Conservation (phyloP, 2,329 filamentous ascomycete genomes). For the Penicillium sp. region DNA sequence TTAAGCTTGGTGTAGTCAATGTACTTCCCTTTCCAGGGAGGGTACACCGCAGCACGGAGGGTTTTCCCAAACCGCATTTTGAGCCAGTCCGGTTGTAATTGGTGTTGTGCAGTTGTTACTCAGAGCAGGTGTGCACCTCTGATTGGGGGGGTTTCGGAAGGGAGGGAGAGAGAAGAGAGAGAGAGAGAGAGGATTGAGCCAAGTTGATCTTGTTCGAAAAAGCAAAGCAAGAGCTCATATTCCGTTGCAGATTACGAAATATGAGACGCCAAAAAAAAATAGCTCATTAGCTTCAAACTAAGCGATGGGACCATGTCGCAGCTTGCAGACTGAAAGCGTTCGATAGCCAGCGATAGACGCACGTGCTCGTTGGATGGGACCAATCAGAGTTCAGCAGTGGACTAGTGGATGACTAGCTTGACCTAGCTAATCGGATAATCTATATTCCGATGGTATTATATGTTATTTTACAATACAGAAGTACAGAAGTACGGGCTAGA, state of each 20-base stretch:
- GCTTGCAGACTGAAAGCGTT: conserved; percentile 1
- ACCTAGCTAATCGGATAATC: conserved; percentile 4
- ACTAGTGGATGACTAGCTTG: neutral
- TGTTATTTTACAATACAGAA: neutral
- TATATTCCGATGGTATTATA: neutral
- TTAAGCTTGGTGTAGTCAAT: conserved; percentile 96
- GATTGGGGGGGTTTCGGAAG: neutral
- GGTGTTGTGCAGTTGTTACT: conserved; percentile 15
- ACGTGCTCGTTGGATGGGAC: neutral
- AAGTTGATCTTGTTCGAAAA: neutral
- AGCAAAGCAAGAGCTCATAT: neutral
- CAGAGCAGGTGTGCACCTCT: conserved; percentile 3
- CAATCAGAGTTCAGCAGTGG: neutral
- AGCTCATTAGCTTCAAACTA: neutral
- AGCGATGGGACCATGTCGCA: neutral
- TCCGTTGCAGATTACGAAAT: neutral
- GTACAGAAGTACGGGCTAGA: neutral
- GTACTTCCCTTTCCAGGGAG: conserved; percentile 89
- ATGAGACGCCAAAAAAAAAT: neutral
- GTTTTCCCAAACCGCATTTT: conserved; percentile 93
- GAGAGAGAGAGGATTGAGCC: neutral
- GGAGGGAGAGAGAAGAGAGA: neutral
- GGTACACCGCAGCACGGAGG: conserved; percentile 73
- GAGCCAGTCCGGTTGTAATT: conserved; percentile 15
- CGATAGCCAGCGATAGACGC: conserved; percentile 12